Evolutionary conservation across 1,284 basidiomycete species (phyloP).

Genomic region (Afroboletus lepidellus): DNA sequence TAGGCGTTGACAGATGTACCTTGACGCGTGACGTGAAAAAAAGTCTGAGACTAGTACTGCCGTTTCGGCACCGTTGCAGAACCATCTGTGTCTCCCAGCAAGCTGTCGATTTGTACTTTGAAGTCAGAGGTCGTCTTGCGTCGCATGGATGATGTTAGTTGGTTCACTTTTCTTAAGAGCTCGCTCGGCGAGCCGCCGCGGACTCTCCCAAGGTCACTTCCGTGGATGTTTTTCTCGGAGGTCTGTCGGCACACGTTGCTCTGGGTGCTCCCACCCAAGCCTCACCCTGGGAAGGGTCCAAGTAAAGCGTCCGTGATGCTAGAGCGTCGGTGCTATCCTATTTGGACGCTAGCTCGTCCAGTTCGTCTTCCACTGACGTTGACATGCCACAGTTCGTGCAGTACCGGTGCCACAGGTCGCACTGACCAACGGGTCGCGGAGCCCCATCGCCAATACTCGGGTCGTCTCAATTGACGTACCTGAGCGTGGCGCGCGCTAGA

Average conservation of each 20-base stretch:
- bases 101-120: background rate
- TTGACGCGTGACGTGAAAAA: background rate
- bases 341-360: background rate
- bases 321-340: background rate
- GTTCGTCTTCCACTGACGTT: background rate
- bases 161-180: constrained; percentile 7
- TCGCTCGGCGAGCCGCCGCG: constrained; percentile 3
- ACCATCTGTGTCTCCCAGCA: background rate
- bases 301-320: background rate
- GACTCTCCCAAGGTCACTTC: background rate
- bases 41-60: background rate
- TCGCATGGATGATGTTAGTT: background rate
- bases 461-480: constrained; percentile 21
- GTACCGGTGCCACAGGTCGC: background rate
- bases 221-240: constrained; percentile 5
- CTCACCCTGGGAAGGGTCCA: constrained; percentile 16
- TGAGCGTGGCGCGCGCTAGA: constrained; percentile 17
- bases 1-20: background rate
- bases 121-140: too few species aligned
- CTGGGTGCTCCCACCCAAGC: background rate
- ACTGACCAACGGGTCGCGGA: background rate
- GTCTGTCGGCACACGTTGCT: constrained; percentile 5
- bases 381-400: background rate
- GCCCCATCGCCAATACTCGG: constrained; percentile 5
- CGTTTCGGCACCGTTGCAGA: background rate